Evolutionary conservation across 2,329 filamentous ascomycete species (phyloP).

Genomic region (Colletotrichum sp.): DNA sequence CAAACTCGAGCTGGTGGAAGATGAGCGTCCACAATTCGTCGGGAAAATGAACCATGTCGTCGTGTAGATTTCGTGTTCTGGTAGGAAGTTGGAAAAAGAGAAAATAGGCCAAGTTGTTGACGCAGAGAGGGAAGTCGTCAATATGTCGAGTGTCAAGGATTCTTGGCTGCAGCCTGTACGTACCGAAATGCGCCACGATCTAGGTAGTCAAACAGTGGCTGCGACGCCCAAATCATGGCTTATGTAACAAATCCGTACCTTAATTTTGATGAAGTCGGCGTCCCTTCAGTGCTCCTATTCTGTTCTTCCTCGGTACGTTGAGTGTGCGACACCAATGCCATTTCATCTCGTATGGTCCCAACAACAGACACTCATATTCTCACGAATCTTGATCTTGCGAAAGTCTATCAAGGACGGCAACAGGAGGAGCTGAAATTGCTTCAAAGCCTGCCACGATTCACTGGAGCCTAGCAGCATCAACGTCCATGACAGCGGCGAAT

Average conservation of each 20-base stretch:
- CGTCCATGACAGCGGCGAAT: no score
- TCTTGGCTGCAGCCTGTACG: background rate
- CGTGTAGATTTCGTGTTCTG: rapidly evolving
- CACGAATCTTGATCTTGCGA: background rate
- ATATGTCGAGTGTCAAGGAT: background rate
- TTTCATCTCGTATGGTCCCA: background rate
- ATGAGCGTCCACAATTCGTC: background rate
- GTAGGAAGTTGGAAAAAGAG: background rate
- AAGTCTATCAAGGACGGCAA: background rate
- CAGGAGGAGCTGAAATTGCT: background rate
- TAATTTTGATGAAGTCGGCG: background rate
- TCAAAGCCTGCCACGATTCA: background rate
- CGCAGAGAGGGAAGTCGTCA: background rate
- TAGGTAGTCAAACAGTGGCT: background rate
- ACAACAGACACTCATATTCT: rapidly evolving
- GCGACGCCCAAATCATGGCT: background rate
- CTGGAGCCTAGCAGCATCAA: background rate
- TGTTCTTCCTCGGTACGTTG: background rate
- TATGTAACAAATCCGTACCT: background rate
- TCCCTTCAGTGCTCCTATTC: background rate
- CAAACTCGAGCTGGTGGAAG: background rate
- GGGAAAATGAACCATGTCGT: background rate
- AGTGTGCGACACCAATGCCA: background rate
- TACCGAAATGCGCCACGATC: background rate
- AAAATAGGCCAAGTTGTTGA: background rate